A percentile compares a stretch with the other conserved stretches of the same genome.
These are phyloP conservation scores for Saccharomycopsis hybrid DNA, from an alignment of 1,139 yeast genomes.

Conservation along the genomic window DNA sequence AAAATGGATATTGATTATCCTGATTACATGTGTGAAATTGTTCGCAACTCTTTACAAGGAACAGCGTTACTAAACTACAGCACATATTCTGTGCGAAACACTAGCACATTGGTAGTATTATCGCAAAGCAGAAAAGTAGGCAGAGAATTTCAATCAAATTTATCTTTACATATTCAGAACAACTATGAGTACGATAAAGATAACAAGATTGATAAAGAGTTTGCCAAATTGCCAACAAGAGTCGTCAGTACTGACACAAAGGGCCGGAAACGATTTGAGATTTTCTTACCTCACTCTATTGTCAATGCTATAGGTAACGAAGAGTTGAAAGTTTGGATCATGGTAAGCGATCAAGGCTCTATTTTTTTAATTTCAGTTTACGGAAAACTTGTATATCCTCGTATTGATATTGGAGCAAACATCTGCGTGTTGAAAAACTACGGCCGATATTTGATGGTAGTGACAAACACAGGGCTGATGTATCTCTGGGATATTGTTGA, in stretches of 20 bases:
- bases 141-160: constrained; percentile 1
- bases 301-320: constrained; percentile 25
- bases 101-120: constrained; percentile 10
- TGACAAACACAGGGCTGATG: constrained; percentile 43
- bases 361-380: constrained; percentile 52
- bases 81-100: constrained; percentile 7
- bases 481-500: constrained; percentile 42
- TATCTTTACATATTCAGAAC: constrained; percentile 16
- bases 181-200: constrained; percentile 19
- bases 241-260: constrained; percentile 34
- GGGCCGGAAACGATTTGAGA: constrained; percentile 23
- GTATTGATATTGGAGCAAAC: constrained; percentile 51
- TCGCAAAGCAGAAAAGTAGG: background rate
- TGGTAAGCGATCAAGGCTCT: constrained; percentile 61
- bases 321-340: constrained; percentile 36
- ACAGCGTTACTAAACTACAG: constrained; percentile 8
- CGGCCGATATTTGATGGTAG: constrained; percentile 40
- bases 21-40: constrained; percentile 9
- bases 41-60: constrained; percentile 11
- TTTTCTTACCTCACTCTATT: constrained; percentile 17
- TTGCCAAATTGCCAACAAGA: constrained; percentile 31
- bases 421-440: constrained; percentile 39
- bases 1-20: constrained; percentile 17
- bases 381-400: constrained; percentile 46
- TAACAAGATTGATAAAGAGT: constrained; percentile 34